Evolutionary conservation across 257 asterid species (phyloP).

Genomic region (Echites panduratus): DNA sequence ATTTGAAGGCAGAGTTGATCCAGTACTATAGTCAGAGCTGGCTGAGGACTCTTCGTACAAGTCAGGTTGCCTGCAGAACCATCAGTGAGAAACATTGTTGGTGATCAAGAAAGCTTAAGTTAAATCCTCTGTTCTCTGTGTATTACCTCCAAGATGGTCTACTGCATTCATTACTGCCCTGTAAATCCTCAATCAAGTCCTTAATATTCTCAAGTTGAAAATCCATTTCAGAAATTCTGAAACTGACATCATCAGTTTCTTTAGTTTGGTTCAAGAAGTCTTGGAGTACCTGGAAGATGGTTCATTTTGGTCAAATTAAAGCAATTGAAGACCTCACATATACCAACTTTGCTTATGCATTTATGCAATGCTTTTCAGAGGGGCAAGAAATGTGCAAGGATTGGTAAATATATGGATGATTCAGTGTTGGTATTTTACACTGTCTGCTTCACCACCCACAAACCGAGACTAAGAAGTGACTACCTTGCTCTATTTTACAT

Average conservation of each 20-base stretch:
- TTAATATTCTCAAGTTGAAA: conserved; percentile 56
- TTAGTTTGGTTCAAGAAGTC: conserved; percentile 67
- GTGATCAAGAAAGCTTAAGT: conserved; percentile 11
- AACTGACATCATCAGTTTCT: conserved; percentile 44
- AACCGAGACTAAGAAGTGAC: not conserved
- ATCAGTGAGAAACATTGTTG: conserved; percentile 27
- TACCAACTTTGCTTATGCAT: not conserved
- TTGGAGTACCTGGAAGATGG: conserved; percentile 55
- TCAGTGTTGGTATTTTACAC: not conserved
- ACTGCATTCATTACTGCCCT: conserved; percentile 48
- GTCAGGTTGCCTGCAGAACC: conserved; percentile 58
- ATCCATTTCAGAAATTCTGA: conserved; percentile 40
- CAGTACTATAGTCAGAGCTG: conserved; percentile 80
- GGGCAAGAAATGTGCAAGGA: not conserved
- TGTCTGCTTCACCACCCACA: not conserved
- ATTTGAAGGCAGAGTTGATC: conserved; percentile 56
- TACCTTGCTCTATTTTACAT: not conserved
- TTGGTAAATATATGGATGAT: not conserved
- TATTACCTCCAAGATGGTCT: conserved; percentile 65
- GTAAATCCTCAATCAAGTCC: conserved; percentile 63
- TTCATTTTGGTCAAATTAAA: conserved; percentile 5
- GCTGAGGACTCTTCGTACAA: conserved; percentile 55
- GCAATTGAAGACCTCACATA: not conserved
- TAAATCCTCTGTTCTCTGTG: conserved; percentile 6
- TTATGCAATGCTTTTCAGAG: not conserved